Evolutionary conservation across 75 land plant species (phyloP), one percentile per base, ranked within the genome.

Genomic region (Picea sitchensis): DNA sequence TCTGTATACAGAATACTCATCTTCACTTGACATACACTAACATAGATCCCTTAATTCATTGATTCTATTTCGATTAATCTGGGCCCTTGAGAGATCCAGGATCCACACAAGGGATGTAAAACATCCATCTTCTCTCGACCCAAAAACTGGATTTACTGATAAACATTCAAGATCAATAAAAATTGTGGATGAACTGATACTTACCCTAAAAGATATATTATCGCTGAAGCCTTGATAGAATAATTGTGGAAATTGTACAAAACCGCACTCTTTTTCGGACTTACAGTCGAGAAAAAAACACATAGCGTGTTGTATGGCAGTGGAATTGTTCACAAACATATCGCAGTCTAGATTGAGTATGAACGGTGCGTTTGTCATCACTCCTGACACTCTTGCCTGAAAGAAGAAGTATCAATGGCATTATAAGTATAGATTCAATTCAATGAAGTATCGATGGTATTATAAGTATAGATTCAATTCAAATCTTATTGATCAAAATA

Each of bases 181-280:
- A 41, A 41, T 2, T 41, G 44, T 41, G 44, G 44, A 41, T 41
- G 44, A 2, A 41, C 4, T 41, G 44, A 41, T 41, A 3, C 44
- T 41, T 41, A 41, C 44, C 44, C 44, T 41, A 4, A 41, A 41
- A 41, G 4, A 4, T 41, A 41, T 41, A 36, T 59, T 30, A 32
- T 60, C 20, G 59, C 23, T 73, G 32, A 63, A 81, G 6, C 54
- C 54, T 32, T 32, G 79, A 41, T 85, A 68, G 77, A 88, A 88
- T 0, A 1, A 0, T 72, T 88, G 87, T 0, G 87, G 90, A 26
- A 14, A 79, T 61, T 88, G 87, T 20, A 81, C 85, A 76, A 79
- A 88, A 4, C 76, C 86, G 34, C 54, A 26, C 3, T 80, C 75
- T 57, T 56, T 67, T 34, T 79, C 80, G 3, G 36, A 64, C 3